Base-by-base conservation (phyloP, 192 early-diverging fungal genomes). In the Backusella westeae region DNA sequence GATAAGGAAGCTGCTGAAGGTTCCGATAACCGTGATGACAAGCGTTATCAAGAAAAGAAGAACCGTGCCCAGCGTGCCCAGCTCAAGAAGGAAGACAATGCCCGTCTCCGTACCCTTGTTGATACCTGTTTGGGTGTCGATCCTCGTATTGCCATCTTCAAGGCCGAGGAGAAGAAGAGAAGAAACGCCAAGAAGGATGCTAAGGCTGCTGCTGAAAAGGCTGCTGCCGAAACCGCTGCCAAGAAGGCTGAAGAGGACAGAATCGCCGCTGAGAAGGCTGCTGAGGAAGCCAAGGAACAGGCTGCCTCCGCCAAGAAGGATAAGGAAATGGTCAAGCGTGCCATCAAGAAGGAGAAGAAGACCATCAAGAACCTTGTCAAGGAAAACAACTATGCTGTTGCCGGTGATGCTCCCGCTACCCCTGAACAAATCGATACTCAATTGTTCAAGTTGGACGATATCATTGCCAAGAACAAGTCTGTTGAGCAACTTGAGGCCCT, bases 21-120 rank as follows among this genome's bases (percentile, higher is more conserved):
- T 66, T 91, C 91, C 29, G 94, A 96, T 75, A 96, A 91, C 87
- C 94, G 98, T 79, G 98, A 99, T 83, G 93, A 98, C 83, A 98
- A 96, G 91, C 90, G 98, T 63, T 96, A 91, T 82, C 87, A 96
- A 76, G 98, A 99, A 83, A 86, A 90, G 78, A 97, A 97, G 90
- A 99, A 99, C 92, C 89, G 90, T 84, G 93, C 94, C 83, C 93
- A 94, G 82, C 92, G 98, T 49, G 89, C 93, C 52, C 91, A 92
- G 79, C 89, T 87, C 75, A 99, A 99, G 94, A 99, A 98, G 90
- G 96, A 98, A 83, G 98, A 99, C 87, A 97, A 91, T 82, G 88
- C 92, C 75, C 92, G 98, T 76, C 78, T 98, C 32, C 91, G 89
- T 80, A 89, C 88, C 65, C 84, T 98, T 71, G 95, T 97, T 41